These are phyloP conservation scores for Onygena corvina DNA, from an alignment of 2,329 filamentous ascomycete genomes.

Conservation along the genomic window DNA sequence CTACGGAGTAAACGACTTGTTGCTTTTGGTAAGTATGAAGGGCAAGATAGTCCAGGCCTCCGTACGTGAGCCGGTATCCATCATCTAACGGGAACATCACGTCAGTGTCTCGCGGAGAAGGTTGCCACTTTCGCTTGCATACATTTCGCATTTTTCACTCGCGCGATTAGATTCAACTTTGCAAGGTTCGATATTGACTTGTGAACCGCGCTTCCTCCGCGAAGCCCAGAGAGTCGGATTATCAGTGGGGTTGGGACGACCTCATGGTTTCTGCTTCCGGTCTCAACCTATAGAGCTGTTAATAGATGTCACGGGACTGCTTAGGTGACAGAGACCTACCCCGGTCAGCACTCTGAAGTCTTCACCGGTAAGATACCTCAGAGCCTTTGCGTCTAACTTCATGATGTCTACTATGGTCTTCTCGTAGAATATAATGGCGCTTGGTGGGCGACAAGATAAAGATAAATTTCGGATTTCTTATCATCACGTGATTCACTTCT, in stretches of 20 bases:
- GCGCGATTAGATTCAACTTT: constrained; percentile 81
- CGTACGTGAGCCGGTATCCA: constrained; percentile 91
- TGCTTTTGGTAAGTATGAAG: constrained; percentile 76
- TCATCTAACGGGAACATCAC: constrained; percentile 46
- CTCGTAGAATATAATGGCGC: not conserved
- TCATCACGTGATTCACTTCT: constrained; percentile 1
- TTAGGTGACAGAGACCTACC: constrained; percentile 42
- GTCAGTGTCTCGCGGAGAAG: constrained; percentile 5
- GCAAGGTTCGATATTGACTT: constrained; percentile 80
- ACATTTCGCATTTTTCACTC: constrained; percentile 86
- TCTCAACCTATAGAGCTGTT: constrained; percentile 56
- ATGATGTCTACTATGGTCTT: constrained; percentile 41
- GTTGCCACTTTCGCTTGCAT: constrained; percentile 14
- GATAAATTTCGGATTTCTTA: not conserved
- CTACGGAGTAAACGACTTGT: constrained; percentile 77
- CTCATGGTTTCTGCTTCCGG: constrained; percentile 92
- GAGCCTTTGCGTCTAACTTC: constrained; percentile 88
- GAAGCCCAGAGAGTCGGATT: constrained; percentile 66
- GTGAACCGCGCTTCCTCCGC: constrained; percentile 67
- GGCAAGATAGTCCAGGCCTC: constrained; percentile 93
- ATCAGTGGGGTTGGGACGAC: constrained; percentile 87
- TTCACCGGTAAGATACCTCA: constrained; percentile 82
- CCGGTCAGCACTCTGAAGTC: constrained; percentile 93
- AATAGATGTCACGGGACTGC: not conserved
- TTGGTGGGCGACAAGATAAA: not conserved